These are phyloP conservation scores for Syzygium oleosum DNA, from an alignment of 345 rosid species.

Conservation along the genomic window DNA sequence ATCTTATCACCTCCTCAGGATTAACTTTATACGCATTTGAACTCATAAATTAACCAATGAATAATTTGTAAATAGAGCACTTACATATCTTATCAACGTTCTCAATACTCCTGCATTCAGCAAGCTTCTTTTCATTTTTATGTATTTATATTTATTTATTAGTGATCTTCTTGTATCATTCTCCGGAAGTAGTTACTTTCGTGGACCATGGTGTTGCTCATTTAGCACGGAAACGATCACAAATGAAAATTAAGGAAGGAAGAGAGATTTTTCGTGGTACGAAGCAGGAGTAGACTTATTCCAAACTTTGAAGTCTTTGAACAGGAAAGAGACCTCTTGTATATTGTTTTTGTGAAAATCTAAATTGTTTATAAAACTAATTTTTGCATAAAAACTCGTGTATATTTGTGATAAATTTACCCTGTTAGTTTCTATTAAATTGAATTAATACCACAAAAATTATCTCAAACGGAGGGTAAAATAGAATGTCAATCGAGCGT, in stretches of 20 bases:
- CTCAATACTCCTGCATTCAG: not conserved
- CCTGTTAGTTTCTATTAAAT: no score
- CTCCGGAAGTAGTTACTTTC: no score
- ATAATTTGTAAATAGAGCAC: not conserved
- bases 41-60: not conserved
- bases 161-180: not conserved
- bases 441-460: no score
- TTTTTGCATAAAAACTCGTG: no score
- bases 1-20: not conserved
- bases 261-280: not conserved
- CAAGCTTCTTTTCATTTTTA: not conserved
- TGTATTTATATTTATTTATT: no score
- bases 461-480: no score
- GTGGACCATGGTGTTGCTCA: no score
- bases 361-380: no score
- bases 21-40: not conserved
- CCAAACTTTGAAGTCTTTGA: not conserved
- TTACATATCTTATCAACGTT: not conserved
- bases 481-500: no score
- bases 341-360: no score
- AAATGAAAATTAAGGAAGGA: not conserved
- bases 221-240: no score
- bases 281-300: not conserved
- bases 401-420: no score
- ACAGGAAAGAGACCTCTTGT: not conserved